phyloP scores from a whole-genome alignment of 768 basidiomycete genomes.

The Auricularia cornea region DNA sequence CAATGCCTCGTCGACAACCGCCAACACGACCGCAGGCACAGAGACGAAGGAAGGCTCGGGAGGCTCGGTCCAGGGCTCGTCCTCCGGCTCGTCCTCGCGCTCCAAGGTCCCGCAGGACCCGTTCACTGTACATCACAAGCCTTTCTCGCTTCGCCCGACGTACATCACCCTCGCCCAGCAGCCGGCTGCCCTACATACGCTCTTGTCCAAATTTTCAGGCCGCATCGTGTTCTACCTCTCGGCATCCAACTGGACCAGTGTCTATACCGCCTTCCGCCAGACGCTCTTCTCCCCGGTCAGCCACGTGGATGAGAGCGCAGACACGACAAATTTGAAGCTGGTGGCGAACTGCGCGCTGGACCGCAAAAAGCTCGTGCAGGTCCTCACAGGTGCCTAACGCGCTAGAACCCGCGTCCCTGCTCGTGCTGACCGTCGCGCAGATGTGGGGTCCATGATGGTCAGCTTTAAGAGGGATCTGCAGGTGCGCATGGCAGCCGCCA shows the following conservation, averaged over 20 bases:
- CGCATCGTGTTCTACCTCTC: conserved; percentile 81
- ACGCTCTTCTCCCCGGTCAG: conserved; percentile 54
- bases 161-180: conserved; percentile 52
- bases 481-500: conserved; percentile 56
- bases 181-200: conserved; percentile 43
- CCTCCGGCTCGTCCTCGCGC: background rate
- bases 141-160: conserved; percentile 45
- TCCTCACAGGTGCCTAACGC: conserved; percentile 38
- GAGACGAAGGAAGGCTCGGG: background rate
- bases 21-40: background rate
- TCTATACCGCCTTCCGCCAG: conserved; percentile 60
- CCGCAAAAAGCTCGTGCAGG: conserved; percentile 52
- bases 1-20: background rate
- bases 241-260: conserved; percentile 77
- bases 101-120: background rate
- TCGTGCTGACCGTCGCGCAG: background rate
- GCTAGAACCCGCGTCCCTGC: background rate
- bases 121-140: conserved; percentile 9
- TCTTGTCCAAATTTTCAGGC: conserved; percentile 65
- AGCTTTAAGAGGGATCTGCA: conserved; percentile 70
- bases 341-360: conserved; percentile 74
- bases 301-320: conserved; percentile 45
- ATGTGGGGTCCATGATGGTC: conserved; percentile 55
- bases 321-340: conserved; percentile 67
- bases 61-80: background rate